These are phyloP conservation scores for Wickerhamomyces mucosus DNA, from an alignment of 805 yeast genomes.

Conservation along the genomic window DNA sequence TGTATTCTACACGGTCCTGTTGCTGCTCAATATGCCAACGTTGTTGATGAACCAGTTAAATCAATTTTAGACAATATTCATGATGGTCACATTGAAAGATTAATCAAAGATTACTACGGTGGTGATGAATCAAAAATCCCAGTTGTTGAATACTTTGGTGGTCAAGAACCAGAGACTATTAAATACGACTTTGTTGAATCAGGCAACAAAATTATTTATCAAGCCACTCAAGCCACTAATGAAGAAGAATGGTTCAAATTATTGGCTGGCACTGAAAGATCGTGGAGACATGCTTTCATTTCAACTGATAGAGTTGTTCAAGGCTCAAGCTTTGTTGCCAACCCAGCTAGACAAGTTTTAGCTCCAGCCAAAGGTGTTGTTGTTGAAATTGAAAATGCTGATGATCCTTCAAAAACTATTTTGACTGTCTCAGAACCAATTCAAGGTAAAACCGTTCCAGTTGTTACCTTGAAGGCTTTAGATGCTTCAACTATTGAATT, in stretches of 20 bases:
- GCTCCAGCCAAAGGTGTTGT: slow-evolving; percentile 60
- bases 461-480: slow-evolving; percentile 50
- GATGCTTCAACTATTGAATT: slow-evolving; percentile 50
- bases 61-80: slow-evolving; percentile 83
- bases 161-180: slow-evolving; percentile 38
- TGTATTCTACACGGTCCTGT: slow-evolving; percentile 99
- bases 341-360: slow-evolving; percentile 74
- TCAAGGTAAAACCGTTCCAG: slow-evolving; percentile 60
- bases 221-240: slow-evolving; percentile 27
- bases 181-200: slow-evolving; percentile 24
- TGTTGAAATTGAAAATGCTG: slow-evolving; percentile 49
- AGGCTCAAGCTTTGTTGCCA: slow-evolving; percentile 67
- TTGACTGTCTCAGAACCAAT: slow-evolving; percentile 61
- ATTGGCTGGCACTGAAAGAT: slow-evolving; percentile 68
- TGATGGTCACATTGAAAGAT: slow-evolving; percentile 72
- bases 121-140: slow-evolving; percentile 72
- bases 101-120: slow-evolving; percentile 59
- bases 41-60: slow-evolving; percentile 87
- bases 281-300: slow-evolving; percentile 91
- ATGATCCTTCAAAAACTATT: slow-evolving; percentile 42
- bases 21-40: slow-evolving; percentile 84
- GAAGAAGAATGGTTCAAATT: slow-evolving; percentile 59
- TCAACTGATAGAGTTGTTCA: slow-evolving; percentile 76
- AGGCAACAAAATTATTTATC: slow-evolving; percentile 27
- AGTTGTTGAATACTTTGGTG: slow-evolving; percentile 82